Conservation (phyloP, 352 stramenopile genomes). For the Globisporangium cylindrosporum region DNA sequence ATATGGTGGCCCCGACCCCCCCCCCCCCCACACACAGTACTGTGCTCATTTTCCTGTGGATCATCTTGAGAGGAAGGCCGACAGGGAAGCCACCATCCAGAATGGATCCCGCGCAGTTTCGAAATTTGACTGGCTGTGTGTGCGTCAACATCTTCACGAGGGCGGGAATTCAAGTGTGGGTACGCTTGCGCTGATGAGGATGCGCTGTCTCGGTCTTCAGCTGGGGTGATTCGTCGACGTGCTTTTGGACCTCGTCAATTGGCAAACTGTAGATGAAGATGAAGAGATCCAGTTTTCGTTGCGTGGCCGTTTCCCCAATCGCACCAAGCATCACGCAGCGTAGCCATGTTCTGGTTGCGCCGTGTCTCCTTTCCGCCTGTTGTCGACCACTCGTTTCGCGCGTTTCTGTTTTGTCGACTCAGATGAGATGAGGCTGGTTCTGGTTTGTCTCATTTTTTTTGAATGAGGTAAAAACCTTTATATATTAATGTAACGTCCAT, state of each 20-base stretch:
- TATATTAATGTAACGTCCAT: no score
- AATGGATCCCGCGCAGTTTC: not conserved
- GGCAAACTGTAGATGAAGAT: not conserved
- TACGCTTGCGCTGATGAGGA: not conserved
- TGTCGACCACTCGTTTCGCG: not conserved
- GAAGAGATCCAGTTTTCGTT: not conserved
- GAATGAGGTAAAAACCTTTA: no score
- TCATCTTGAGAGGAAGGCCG: not conserved
- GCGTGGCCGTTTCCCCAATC: not conserved
- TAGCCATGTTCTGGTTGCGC: no score
- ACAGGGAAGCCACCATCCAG: not conserved
- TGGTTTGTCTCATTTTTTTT: slow-evolving; percentile 1
- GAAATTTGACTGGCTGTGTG: not conserved
- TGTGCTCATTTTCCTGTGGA: not conserved
- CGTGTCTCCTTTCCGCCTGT: not conserved
- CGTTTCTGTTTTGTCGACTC: not conserved
- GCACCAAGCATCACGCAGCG: no score
- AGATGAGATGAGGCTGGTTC: no score
- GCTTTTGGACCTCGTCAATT: not conserved
- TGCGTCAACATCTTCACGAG: not conserved
- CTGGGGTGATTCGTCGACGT: not conserved
- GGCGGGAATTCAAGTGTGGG: not conserved
- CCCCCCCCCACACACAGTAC: no score
- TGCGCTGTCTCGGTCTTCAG: not conserved
- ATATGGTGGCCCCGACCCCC: not conserved